Conservation (phyloP, 768 basidiomycete genomes). For the Pisolithus albus region DNA sequence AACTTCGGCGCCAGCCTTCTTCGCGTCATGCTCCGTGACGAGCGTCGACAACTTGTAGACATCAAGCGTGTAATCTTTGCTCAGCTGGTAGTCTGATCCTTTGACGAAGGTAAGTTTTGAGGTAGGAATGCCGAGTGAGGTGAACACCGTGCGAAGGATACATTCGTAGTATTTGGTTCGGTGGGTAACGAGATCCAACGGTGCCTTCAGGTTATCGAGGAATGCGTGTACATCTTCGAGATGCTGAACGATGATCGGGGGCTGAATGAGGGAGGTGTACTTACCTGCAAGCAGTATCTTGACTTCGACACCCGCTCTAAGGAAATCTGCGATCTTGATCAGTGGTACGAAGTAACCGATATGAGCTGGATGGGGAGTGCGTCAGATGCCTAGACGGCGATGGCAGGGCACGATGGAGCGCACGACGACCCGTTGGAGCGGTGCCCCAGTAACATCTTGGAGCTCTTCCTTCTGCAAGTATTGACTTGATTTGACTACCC, state of each 20-base stretch:
- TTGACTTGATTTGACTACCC: constrained; percentile 72
- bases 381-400: not conserved
- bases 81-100: constrained; percentile 91
- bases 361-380: constrained; percentile 56
- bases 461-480: constrained; percentile 67
- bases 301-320: constrained; percentile 87
- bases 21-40: constrained; percentile 93
- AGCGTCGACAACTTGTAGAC: constrained; percentile 89
- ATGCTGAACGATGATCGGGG: not conserved
- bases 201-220: constrained; percentile 95
- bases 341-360: constrained; percentile 96
- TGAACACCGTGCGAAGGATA: constrained; percentile 76
- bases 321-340: constrained; percentile 93
- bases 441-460: constrained; percentile 94
- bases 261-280: constrained; percentile 4
- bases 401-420: constrained; percentile 24
- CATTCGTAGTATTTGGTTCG: constrained; percentile 87
- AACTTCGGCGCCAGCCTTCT: constrained; percentile 97
- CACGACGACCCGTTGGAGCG: constrained; percentile 91
- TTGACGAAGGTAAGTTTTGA: constrained; percentile 76
- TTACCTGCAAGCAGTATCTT: constrained; percentile 75
- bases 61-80: constrained; percentile 88
- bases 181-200: constrained; percentile 81
- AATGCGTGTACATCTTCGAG: constrained; percentile 86
- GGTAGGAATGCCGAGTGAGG: constrained; percentile 84